A percentile compares a stretch with the other conserved stretches of the same genome.
Evolutionary conservation across 306 rosid species (phyloP).

Genomic region (Aeschynomene evenia): DNA sequence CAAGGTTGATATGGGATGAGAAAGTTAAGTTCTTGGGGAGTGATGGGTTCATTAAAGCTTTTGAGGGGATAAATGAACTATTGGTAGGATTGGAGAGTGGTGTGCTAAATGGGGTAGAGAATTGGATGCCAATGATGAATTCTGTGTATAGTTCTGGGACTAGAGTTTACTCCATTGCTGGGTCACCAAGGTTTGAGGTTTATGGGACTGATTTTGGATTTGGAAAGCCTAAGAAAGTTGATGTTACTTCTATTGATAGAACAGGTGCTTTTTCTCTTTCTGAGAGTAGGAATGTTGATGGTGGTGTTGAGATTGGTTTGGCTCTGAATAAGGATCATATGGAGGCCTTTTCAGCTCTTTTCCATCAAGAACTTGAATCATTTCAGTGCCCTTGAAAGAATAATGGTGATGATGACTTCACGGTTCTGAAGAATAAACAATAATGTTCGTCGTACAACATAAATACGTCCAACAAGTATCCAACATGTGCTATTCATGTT

Average conservation of each 20-base stretch:
- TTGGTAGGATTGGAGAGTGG: constrained; percentile 14
- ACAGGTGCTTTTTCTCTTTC: constrained; percentile 38
- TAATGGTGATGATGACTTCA: too few species aligned
- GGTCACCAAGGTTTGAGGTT: constrained; percentile 52
- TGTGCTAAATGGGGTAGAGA: constrained; percentile 17
- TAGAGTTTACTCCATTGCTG: constrained; percentile 26
- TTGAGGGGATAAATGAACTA: constrained; percentile 16
- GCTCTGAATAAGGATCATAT: constrained; percentile 28
- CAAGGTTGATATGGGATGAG: neutral
- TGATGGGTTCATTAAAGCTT: constrained; percentile 17
- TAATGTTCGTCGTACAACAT: too few species aligned
- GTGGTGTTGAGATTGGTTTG: constrained; percentile 46
- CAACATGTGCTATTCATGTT: too few species aligned
- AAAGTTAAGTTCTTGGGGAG: neutral
- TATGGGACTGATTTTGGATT: constrained; percentile 54
- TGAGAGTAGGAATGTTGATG: constrained; percentile 19
- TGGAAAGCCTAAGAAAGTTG: constrained; percentile 55
- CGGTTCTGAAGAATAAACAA: neutral
- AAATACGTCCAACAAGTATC: too few species aligned
- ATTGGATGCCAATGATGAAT: neutral
- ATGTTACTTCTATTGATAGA: constrained; percentile 31
- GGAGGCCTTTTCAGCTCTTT: constrained; percentile 24
- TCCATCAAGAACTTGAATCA: constrained; percentile 19
- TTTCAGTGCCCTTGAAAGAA: neutral
- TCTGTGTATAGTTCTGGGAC: neutral